A percentile compares a stretch with the other conserved stretches of the same genome.
phyloP scores from a whole-genome alignment of 2,329 filamentous ascomycete genomes.

The Trichoderma guizhouense region DNA sequence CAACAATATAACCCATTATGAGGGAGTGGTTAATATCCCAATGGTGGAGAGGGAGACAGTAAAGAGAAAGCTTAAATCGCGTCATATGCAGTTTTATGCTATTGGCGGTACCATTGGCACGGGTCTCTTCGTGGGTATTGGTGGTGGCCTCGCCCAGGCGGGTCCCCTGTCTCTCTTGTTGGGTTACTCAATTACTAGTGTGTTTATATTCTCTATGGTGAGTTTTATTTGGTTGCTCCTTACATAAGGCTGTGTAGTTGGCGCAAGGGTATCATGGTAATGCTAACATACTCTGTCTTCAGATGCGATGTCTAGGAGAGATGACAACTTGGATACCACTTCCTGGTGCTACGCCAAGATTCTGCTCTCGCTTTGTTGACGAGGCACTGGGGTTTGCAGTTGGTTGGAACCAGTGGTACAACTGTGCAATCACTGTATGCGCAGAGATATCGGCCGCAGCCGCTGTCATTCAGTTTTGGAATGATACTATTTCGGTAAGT shows the following conservation, averaged over 20 bases:
- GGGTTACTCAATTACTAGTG: constrained; percentile 44
- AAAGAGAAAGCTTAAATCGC: constrained; percentile 24
- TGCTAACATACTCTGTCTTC: background rate
- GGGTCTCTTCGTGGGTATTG: constrained; percentile 45
- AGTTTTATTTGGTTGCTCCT: background rate
- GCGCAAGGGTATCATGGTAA: background rate
- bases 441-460: constrained; percentile 44
- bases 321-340: constrained; percentile 56
- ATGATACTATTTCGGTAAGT: constrained; percentile 29
- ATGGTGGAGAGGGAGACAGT: background rate
- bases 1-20: background rate
- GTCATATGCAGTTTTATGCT: constrained; percentile 49
- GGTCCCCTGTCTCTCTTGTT: constrained; percentile 44
- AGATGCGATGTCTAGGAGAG: constrained; percentile 49
- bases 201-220: constrained; percentile 42
- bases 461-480: constrained; percentile 45
- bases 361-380: constrained; percentile 54
- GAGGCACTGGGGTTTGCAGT: constrained; percentile 52
- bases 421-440: constrained; percentile 44
- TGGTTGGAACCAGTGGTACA: constrained; percentile 51
- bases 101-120: constrained; percentile 47
- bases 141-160: constrained; percentile 39
- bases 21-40: background rate
- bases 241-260: background rate
- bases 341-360: constrained; percentile 52